phyloP scores from a whole-genome alignment of 495 filamentous ascomycete species.

The Astrothelium subdiscretum region DNA sequence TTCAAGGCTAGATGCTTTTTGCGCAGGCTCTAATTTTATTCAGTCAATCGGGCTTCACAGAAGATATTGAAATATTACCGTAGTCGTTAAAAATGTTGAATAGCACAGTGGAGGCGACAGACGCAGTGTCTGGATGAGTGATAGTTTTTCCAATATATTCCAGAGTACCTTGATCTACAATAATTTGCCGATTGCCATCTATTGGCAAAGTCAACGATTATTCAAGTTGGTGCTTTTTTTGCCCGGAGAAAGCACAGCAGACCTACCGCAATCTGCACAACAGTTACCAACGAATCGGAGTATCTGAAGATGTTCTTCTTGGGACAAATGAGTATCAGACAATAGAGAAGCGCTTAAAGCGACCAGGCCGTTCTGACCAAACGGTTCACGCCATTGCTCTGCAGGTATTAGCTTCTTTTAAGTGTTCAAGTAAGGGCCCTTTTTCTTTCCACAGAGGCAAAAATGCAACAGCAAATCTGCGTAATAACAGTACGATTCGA shows the following conservation, averaged over 20 bases:
- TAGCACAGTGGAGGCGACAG: background rate
- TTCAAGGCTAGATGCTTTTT: background rate
- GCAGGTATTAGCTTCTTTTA: background rate
- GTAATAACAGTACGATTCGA: background rate
- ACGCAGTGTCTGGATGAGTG: background rate
- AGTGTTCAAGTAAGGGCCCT: too few species aligned
- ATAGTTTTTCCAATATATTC: background rate
- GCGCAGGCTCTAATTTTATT: background rate
- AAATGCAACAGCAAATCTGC: too few species aligned
- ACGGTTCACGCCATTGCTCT: background rate
- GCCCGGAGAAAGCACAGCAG: background rate
- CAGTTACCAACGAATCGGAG: background rate
- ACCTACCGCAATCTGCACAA: background rate
- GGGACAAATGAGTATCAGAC: background rate
- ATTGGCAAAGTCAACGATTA: background rate
- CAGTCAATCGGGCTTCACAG: background rate
- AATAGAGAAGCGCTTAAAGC: background rate
- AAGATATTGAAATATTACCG: background rate
- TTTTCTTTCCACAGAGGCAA: too few species aligned
- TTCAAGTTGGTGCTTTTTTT: background rate
- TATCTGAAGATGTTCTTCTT: background rate
- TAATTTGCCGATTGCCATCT: background rate
- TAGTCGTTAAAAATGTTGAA: constrained; percentile 1
- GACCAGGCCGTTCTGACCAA: background rate
- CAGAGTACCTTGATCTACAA: background rate